Percentiles rank a stretch among this genome's conserved stretches.
Evolutionary conservation across 108 stramenopile genomes (phyloP).

Genomic region (Cylindrotheca fusiformis): DNA sequence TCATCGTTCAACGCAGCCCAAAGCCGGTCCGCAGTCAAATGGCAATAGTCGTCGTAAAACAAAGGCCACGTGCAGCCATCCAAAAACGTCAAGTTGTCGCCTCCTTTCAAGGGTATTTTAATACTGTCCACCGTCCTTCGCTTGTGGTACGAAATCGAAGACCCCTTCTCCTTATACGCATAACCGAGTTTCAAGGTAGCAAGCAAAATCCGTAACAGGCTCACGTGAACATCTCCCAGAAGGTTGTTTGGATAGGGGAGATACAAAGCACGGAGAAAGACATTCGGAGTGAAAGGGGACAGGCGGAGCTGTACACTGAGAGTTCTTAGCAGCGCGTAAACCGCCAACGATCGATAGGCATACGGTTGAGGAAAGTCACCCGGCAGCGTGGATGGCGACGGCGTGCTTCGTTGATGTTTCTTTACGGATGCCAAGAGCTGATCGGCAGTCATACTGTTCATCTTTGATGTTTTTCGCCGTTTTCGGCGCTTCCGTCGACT

Average conservation of each 20-base stretch:
- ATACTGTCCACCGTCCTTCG: slow-evolving; percentile 36
- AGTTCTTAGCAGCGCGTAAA: slow-evolving; percentile 76
- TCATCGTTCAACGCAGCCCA: slow-evolving; percentile 31
- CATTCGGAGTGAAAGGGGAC: slow-evolving; percentile 74
- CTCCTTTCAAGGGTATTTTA: slow-evolving; percentile 45
- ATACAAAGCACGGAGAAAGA: slow-evolving; percentile 61
- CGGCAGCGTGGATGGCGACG: slow-evolving; percentile 24
- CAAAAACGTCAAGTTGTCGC: slow-evolving; percentile 73
- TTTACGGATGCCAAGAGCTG: not conserved
- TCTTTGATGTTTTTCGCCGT: slow-evolving; percentile 5
- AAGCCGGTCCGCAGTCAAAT: slow-evolving; percentile 64
- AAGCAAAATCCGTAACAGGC: slow-evolving; percentile 57
- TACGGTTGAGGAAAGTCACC: slow-evolving; percentile 42
- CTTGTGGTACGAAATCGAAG: slow-evolving; percentile 13
- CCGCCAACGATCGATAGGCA: slow-evolving; percentile 59
- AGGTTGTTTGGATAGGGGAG: slow-evolving; percentile 64
- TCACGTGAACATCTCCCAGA: slow-evolving; percentile 74
- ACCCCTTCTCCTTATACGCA: slow-evolving; percentile 43
- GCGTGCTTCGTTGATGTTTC: not conserved
- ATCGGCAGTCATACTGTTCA: not conserved
- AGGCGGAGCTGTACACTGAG: slow-evolving; percentile 60
- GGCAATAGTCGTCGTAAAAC: slow-evolving; percentile 78
- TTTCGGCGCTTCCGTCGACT: not conserved
- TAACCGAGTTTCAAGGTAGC: slow-evolving; percentile 47
- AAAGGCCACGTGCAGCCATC: slow-evolving; percentile 78